These are phyloP conservation scores for Tolypocladium endophyticum DNA, from an alignment of 2,329 filamentous ascomycete species.

Conservation along the genomic window DNA sequence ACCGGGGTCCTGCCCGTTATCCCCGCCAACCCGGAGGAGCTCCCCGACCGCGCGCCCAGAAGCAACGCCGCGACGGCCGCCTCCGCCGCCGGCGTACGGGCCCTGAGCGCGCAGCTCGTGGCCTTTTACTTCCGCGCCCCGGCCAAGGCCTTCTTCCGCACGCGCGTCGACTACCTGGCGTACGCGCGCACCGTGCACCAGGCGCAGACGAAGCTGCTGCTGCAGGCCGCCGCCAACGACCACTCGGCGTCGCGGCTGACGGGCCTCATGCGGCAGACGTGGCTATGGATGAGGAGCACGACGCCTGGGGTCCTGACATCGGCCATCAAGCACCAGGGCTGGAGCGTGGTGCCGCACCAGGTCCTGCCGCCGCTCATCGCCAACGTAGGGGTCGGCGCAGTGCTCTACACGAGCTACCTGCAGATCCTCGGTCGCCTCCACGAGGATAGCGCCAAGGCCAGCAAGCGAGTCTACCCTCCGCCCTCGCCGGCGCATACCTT, in stretches of 20 bases:
- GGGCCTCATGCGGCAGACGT: conserved; percentile 27
- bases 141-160: conserved; percentile 86
- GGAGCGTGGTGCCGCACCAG: conserved; percentile 64
- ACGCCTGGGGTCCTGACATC: conserved; percentile 60
- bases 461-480: conserved; percentile 60
- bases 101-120: conserved; percentile 71
- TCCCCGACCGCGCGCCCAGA: conserved; percentile 35
- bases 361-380: conserved; percentile 66
- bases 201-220: conserved; percentile 27
- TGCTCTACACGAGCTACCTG: conserved; percentile 67
- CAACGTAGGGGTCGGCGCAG: conserved; percentile 62
- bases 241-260: conserved; percentile 20
- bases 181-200: conserved; percentile 45
- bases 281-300: conserved; percentile 47
- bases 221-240: conserved; percentile 24
- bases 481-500: conserved; percentile 54
- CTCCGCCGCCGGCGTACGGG: conserved; percentile 77
- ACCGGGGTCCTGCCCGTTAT: conserved; percentile 34
- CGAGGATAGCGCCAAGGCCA: conserved; percentile 44
- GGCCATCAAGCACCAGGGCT: conserved; percentile 59
- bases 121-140: conserved; percentile 89
- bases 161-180: conserved; percentile 71
- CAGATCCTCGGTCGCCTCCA: conserved; percentile 58
- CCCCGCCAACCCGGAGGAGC: conserved; percentile 23
- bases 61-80: conserved; percentile 56